Evolutionary conservation across 352 stramenopile genomes (phyloP).

Genomic region (Phytophthora sp.): DNA sequence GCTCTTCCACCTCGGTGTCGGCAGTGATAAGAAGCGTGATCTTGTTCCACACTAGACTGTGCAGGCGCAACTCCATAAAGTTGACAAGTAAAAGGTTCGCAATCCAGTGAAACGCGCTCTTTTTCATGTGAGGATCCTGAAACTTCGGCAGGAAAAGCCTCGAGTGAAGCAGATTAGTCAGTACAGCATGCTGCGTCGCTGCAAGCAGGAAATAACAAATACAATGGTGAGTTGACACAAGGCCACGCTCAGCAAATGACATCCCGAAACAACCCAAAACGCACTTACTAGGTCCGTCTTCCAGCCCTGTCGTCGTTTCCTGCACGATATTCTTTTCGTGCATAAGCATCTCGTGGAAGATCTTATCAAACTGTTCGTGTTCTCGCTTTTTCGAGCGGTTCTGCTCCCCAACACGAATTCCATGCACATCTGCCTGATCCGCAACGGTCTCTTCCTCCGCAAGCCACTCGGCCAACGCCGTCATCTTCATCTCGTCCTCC

Average conservation of each 20-base stretch:
- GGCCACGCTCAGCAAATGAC: too few species aligned
- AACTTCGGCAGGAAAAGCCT: conserved; percentile 73
- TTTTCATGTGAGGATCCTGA: conserved; percentile 52
- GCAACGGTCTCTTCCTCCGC: conserved; percentile 47
- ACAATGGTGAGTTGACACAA: conserved; percentile 9
- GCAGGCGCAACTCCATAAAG: conserved; percentile 83
- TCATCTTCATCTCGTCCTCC: conserved; percentile 26
- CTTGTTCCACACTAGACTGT: conserved; percentile 88
- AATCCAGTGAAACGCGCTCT: conserved; percentile 77
- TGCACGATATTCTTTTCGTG: conserved; percentile 84
- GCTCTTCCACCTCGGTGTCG: conserved; percentile 40
- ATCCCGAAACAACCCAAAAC: background rate
- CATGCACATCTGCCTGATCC: conserved; percentile 40
- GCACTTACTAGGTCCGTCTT: conserved; percentile 67
- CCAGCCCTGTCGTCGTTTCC: conserved; percentile 66
- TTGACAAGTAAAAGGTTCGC: conserved; percentile 80
- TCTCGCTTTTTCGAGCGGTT: conserved; percentile 52
- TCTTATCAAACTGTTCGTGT: conserved; percentile 61
- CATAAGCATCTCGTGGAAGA: conserved; percentile 68
- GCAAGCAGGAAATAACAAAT: conserved; percentile 1
- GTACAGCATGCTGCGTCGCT: conserved; percentile 64
- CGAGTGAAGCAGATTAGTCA: conserved; percentile 64
- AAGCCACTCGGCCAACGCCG: conserved; percentile 60
- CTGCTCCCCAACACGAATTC: conserved; percentile 42
- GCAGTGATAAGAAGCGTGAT: conserved; percentile 70